phyloP scores from a whole-genome alignment of 1,284 basidiomycete genomes.

The Sanguinoderma infundibulare region DNA sequence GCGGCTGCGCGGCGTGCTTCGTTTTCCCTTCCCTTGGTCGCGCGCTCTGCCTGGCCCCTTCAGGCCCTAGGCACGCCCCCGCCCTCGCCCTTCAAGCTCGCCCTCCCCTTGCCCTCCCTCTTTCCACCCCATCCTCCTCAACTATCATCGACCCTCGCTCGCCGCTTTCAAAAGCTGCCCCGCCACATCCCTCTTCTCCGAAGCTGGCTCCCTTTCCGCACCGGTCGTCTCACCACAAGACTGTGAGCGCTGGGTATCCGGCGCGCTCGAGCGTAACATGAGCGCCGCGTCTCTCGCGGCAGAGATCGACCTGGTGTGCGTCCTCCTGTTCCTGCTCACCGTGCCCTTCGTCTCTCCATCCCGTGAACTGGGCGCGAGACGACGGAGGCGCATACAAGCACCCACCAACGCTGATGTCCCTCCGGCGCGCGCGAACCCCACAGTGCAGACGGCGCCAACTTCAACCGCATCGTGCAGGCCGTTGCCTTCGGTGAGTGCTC shows the following conservation, averaged over 20 bases:
- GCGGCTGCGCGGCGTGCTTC: neutral
- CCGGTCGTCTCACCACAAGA: neutral
- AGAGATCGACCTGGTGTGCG: conserved; percentile 1
- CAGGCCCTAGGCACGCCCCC: neutral
- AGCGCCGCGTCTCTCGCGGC: conserved; percentile 5
- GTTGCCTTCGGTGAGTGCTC: conserved; percentile 7
- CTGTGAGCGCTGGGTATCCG: neutral
- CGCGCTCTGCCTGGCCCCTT: neutral
- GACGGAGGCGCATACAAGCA: neutral
- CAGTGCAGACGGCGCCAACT: conserved; percentile 14
- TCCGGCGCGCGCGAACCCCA: neutral
- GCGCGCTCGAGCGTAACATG: conserved; percentile 6
- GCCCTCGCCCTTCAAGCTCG: neutral
- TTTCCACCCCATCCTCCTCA: neutral
- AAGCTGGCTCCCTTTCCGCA: conserved; percentile 50
- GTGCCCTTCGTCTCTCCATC: neutral
- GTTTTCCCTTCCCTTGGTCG: neutral
- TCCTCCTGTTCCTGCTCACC: neutral
- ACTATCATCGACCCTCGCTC: conserved; percentile 32
- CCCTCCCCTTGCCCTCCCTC: neutral
- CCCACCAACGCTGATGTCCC: neutral
- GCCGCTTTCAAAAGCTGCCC: no score
- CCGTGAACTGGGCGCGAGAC: no score
- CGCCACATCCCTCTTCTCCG: conserved; percentile 29
- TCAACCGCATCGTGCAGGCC: conserved; percentile 2